Percentiles rank a stretch among this genome's conserved stretches.
These are phyloP conservation scores for Eryngium alpinum DNA, from an alignment of 140 eudicot genomes.

Conservation along the genomic window DNA sequence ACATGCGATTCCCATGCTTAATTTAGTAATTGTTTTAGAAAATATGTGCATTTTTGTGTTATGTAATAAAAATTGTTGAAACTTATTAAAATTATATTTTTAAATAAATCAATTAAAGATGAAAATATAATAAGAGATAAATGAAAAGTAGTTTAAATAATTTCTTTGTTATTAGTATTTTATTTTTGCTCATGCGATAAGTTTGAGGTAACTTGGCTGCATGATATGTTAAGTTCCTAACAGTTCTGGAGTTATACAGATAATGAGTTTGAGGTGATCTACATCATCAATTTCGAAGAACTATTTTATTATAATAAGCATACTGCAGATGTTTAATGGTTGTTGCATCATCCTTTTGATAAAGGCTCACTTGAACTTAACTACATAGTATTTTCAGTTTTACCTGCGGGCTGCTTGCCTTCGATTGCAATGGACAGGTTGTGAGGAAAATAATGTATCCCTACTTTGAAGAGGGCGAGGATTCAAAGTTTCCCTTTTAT, in stretches of 20 bases:
- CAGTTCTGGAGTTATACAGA: not conserved
- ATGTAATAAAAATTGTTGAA: too few relatives aligned
- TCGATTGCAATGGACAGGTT: not conserved
- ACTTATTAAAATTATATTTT: too few relatives aligned
- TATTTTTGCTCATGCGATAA: too few relatives aligned
- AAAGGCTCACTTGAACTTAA: not conserved
- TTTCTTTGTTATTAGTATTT: too few relatives aligned
- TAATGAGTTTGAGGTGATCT: conserved; percentile 8
- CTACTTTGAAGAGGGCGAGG: not conserved
- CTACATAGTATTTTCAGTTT: not conserved
- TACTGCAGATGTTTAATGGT: not conserved
- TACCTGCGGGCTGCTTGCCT: not conserved
- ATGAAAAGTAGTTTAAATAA: too few relatives aligned
- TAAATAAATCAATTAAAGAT: too few relatives aligned
- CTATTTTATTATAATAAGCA: not conserved
- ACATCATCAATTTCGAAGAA: not conserved
- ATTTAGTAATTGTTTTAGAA: too few relatives aligned
- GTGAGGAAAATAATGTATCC: not conserved
- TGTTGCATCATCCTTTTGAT: not conserved
- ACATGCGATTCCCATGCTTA: too few relatives aligned
- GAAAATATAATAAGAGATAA: too few relatives aligned
- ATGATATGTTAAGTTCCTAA: not conserved
- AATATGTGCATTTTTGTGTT: too few relatives aligned
- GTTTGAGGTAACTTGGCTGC: too few relatives aligned
- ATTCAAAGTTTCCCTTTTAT: not conserved